A percentile compares a stretch with the other conserved stretches of the same genome.
Conservation (phyloP, 2,329 filamentous ascomycete species). For the Arthrinium puccinioides region DNA sequence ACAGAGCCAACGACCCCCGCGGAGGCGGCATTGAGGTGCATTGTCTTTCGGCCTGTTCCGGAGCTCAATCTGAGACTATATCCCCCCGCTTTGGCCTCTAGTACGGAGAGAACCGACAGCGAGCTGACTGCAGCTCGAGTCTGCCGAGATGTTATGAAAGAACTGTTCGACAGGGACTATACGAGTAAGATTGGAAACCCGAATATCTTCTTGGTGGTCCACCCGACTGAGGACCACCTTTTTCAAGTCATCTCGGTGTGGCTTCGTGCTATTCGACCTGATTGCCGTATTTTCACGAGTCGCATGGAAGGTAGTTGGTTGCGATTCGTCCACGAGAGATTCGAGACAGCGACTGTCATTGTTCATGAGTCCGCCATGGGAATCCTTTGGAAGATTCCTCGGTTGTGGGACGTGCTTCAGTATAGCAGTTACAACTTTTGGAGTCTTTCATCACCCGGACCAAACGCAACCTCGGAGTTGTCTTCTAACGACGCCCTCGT, state of each 20-base stretch:
- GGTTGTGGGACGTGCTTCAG: conserved; percentile 17
- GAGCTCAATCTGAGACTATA: conserved; percentile 11
- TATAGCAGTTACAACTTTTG: conserved; percentile 13
- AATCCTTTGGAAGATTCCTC: conserved; percentile 17
- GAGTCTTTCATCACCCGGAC: conserved; percentile 5
- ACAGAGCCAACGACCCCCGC: conserved; percentile 3
- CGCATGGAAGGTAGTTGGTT: conserved; percentile 15
- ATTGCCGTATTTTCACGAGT: conserved; percentile 20
- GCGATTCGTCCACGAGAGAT: conserved; percentile 15
- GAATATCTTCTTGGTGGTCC: conserved; percentile 15
- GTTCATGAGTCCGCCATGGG: conserved; percentile 18
- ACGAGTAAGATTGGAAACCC: conserved; percentile 13
- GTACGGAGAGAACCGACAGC: no score
- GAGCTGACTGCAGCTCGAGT: no score
- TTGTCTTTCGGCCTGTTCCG: conserved; percentile 14
- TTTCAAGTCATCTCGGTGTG: background rate
- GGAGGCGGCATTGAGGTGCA: conserved; percentile 12
- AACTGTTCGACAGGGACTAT: background rate
- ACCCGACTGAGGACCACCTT: background rate
- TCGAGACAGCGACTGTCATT: conserved; percentile 21
- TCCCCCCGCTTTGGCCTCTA: conserved; percentile 6
- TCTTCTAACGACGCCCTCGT: no score
- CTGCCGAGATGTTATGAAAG: conserved; percentile 1
- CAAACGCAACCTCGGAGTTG: background rate
- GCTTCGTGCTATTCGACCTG: conserved; percentile 15